A percentile compares a stretch with the other conserved stretches of the same genome.
These are phyloP conservation scores for Biscutella laevigata DNA, from an alignment of 441 rosid genomes.

Conservation along the genomic window DNA sequence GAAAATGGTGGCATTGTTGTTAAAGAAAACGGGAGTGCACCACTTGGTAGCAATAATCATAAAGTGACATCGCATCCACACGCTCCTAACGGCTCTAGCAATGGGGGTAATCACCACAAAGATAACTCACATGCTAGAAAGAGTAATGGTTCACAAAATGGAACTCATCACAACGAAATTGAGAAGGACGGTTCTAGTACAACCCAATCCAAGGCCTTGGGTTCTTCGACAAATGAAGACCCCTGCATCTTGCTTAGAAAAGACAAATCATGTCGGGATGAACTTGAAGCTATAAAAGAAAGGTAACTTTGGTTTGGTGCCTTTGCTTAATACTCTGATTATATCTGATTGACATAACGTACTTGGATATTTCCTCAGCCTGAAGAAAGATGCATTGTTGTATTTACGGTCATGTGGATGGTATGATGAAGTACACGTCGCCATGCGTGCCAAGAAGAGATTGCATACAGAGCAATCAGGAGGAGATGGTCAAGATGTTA, in stretches of 20 bases:
- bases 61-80: slow-evolving; percentile 5
- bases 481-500: slow-evolving; percentile 24
- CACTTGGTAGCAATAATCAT: slow-evolving; percentile 12
- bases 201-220: slow-evolving; percentile 24
- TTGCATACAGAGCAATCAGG: slow-evolving; percentile 31
- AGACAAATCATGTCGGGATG: slow-evolving; percentile 46
- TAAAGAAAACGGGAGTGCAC: slow-evolving; percentile 24
- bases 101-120: slow-evolving; percentile 24
- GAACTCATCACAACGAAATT: slow-evolving; percentile 25
- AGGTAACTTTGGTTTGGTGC: slow-evolving; percentile 39
- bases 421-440: slow-evolving; percentile 42
- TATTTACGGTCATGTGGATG: slow-evolving; percentile 64
- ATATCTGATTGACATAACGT: background rate
- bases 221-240: slow-evolving; percentile 30
- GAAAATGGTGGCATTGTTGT: slow-evolving; percentile 26
- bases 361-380: slow-evolving; percentile 35
- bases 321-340: background rate
- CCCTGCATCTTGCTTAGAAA: slow-evolving; percentile 51
- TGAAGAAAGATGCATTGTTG: slow-evolving; percentile 48
- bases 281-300: slow-evolving; percentile 59
- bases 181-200: slow-evolving; percentile 28
- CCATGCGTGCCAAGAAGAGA: slow-evolving; percentile 63
- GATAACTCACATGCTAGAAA: slow-evolving; percentile 26
- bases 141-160: slow-evolving; percentile 29
- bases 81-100: slow-evolving; percentile 13